A percentile compares a stretch with the other conserved stretches of the same genome.
Evolutionary conservation across 2,329 filamentous ascomycete species (phyloP).

Genomic region (Alternaria incomplexa): DNA sequence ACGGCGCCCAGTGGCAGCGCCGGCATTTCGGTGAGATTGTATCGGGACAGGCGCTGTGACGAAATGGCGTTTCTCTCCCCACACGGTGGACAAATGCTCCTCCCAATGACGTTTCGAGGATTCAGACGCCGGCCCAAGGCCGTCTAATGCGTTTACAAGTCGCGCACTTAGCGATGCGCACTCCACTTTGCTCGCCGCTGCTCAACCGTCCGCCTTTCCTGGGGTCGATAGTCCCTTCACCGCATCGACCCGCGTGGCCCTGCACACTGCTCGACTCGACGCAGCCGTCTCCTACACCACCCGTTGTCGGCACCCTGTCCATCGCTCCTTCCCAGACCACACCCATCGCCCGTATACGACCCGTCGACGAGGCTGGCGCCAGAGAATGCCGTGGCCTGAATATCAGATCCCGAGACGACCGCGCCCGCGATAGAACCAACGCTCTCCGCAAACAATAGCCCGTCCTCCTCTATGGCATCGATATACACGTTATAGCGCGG

Average conservation of each 20-base stretch:
- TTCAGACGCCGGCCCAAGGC: conserved; percentile 16
- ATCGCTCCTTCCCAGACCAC: background rate
- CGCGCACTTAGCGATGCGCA: conserved; percentile 21
- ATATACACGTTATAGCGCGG: conserved; percentile 7
- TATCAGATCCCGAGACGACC: conserved; percentile 29
- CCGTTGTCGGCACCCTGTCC: background rate
- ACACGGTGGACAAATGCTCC: conserved; percentile 18
- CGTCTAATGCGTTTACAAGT: conserved; percentile 15
- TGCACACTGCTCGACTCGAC: conserved; percentile 2
- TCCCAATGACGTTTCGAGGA: conserved; percentile 22
- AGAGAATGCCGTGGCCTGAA: conserved; percentile 32
- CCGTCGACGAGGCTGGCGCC: conserved; percentile 13
- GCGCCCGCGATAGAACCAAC: conserved; percentile 26
- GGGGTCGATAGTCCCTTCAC: conserved; percentile 28
- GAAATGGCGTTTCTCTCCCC: conserved; percentile 25
- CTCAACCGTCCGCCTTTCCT: conserved; percentile 28
- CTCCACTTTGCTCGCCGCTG: conserved; percentile 22
- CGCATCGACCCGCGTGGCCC: conserved; percentile 13
- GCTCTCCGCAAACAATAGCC: background rate
- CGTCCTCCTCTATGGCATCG: conserved; percentile 11
- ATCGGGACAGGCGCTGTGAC: conserved; percentile 12
- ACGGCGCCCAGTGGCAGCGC: conserved; percentile 5
- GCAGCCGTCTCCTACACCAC: conserved; percentile 7
- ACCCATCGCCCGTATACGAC: background rate
- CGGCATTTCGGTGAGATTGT: conserved; percentile 9